These are phyloP conservation scores for Dryas alaskensis DNA, from an alignment of 306 rosid genomes.

Conservation along the genomic window DNA sequence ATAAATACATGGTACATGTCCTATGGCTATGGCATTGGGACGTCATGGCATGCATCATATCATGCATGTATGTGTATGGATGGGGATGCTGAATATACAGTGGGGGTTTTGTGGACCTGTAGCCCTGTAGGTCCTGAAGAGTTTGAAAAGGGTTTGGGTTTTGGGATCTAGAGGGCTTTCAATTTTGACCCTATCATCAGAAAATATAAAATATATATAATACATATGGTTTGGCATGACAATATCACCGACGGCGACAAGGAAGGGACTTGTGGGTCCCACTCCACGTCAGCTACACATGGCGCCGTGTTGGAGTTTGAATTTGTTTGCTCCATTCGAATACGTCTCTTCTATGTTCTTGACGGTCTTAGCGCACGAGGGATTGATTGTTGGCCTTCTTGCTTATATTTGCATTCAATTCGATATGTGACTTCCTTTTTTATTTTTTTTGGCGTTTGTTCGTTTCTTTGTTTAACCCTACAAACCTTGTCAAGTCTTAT, in stretches of 20 bases:
- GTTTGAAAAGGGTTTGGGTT: slow-evolving; percentile 32
- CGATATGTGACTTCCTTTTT: too few relatives aligned
- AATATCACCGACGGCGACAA: slow-evolving; percentile 27
- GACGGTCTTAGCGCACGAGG: neutral
- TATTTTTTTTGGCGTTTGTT: too few relatives aligned
- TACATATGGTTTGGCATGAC: too few relatives aligned
- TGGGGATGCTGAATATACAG: too few relatives aligned
- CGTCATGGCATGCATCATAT: neutral
- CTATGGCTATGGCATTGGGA: neutral
- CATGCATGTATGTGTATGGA: slow-evolving; percentile 3
- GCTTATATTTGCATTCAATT: too few relatives aligned
- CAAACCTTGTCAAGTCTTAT: too few relatives aligned
- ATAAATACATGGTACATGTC: too few relatives aligned
- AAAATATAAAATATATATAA: too few relatives aligned
- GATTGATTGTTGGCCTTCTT: too few relatives aligned
- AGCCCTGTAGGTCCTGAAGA: neutral
- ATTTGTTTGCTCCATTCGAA: slow-evolving; percentile 6
- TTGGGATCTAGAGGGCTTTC: neutral
- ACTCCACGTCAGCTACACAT: slow-evolving; percentile 51
- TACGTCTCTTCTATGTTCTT: slow-evolving; percentile 43
- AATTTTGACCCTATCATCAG: slow-evolving; percentile 1
- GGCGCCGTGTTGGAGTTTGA: slow-evolving; percentile 47
- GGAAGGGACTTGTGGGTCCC: slow-evolving; percentile 48
- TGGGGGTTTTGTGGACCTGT: too few relatives aligned
- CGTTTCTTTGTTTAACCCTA: too few relatives aligned